Percentiles rank a stretch among this genome's conserved stretches.
Conservation (phyloP, 352 stramenopile genomes). For the Globisporangium parvum region DNA sequence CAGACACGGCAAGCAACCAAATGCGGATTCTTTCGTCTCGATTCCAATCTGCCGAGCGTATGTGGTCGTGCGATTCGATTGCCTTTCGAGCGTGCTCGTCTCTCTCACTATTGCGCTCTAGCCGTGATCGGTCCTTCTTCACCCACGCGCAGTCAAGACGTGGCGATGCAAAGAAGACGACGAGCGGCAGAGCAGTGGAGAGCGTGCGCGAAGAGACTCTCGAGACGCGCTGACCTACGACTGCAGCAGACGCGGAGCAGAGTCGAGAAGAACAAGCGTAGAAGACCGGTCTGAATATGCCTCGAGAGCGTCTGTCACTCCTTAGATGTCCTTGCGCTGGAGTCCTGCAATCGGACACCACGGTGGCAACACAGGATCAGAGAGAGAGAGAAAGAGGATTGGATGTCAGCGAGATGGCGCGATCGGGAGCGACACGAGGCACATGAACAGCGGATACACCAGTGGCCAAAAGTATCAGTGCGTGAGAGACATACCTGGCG, state of each 20-base stretch:
- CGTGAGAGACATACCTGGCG: slow-evolving; percentile 77
- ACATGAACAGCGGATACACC: too few relatives aligned
- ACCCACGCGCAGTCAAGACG: too few relatives aligned
- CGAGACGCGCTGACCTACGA: background rate
- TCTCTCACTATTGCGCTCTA: too few relatives aligned
- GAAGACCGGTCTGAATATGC: slow-evolving; percentile 83
- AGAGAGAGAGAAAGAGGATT: background rate
- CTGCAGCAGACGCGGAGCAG: slow-evolving; percentile 10
- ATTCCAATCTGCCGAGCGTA: too few relatives aligned
- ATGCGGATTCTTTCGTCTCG: too few relatives aligned
- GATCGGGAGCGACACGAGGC: background rate
- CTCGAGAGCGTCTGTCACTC: slow-evolving; percentile 30
- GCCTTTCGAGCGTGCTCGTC: too few relatives aligned
- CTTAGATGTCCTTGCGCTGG: slow-evolving; percentile 91
- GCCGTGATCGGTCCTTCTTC: too few relatives aligned
- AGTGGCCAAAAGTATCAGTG: too few relatives aligned
- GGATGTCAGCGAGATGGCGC: background rate
- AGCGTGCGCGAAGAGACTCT: background rate
- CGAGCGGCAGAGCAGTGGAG: background rate
- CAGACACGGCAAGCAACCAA: too few relatives aligned
- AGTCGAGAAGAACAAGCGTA: slow-evolving; percentile 25
- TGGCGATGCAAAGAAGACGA: background rate
- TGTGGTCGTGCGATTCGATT: too few relatives aligned
- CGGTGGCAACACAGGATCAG: background rate
- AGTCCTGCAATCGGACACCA: slow-evolving; percentile 42